A percentile compares a stretch with the other conserved stretches of the same genome.
Conservation (phyloP, 1,139 yeast genomes). For the Lodderomyces parapsilosis region DNA sequence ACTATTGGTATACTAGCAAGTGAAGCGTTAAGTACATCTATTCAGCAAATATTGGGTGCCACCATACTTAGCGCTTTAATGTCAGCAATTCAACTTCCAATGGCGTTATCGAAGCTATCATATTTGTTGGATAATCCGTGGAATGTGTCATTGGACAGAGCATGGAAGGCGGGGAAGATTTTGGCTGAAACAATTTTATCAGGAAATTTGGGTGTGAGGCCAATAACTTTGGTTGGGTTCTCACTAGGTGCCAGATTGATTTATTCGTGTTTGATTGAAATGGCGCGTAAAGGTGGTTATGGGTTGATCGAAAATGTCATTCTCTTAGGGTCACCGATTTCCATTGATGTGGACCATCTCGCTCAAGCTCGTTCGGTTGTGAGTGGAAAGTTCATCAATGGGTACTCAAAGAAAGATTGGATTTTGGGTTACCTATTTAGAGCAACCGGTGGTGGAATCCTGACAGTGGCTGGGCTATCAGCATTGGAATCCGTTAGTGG, state of each 20-base stretch:
- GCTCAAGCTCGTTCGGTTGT: conserved; percentile 83
- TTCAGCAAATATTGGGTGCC: conserved; percentile 92
- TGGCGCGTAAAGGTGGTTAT: conserved; percentile 81
- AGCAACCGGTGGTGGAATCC: conserved; percentile 93
- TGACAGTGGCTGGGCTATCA: conserved; percentile 86
- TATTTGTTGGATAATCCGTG: conserved; percentile 95
- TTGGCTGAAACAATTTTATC: conserved; percentile 88
- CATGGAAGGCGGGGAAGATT: conserved; percentile 94
- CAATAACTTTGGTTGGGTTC: conserved; percentile 89
- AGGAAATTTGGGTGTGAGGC: conserved; percentile 88
- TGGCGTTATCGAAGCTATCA: conserved; percentile 85
- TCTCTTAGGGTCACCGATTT: conserved; percentile 86
- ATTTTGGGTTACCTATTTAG: conserved; percentile 90
- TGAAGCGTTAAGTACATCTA: conserved; percentile 88
- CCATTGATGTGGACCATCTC: conserved; percentile 75
- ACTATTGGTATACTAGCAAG: conserved; percentile 91
- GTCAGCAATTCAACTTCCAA: conserved; percentile 94
- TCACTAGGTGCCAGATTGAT: conserved; percentile 93
- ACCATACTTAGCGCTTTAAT: conserved; percentile 89
- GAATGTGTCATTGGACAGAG: conserved; percentile 95
- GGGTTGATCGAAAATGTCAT: conserved; percentile 90
- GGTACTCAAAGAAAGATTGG: conserved; percentile 94
- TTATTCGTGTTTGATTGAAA: conserved; percentile 82
- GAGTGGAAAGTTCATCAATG: conserved; percentile 87
- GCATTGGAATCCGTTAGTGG: conserved; percentile 64